Conservation (phyloP, 257 asterid genomes). For the Verbena officinalis region DNA sequence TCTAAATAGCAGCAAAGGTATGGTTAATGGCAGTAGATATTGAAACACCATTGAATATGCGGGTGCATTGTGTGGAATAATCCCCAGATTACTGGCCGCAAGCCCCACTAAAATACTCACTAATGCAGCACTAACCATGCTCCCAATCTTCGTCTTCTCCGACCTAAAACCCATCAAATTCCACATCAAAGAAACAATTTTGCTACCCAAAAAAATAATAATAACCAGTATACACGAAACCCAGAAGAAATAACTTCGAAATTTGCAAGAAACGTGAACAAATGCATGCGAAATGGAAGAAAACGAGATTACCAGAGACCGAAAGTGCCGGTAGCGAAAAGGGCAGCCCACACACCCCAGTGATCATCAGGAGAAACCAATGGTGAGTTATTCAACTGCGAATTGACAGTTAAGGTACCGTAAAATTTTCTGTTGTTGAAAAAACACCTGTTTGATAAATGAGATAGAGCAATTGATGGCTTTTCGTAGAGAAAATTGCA, state of each 20-base stretch:
- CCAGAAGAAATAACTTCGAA: neutral
- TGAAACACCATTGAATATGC: constrained; percentile 65
- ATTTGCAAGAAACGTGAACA: neutral
- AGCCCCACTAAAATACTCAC: constrained; percentile 75
- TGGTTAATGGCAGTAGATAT: constrained; percentile 74
- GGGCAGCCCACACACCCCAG: constrained; percentile 87
- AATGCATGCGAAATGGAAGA: neutral
- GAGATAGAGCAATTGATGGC: constrained; percentile 15
- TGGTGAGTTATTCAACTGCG: constrained; percentile 41
- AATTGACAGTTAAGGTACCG: constrained; percentile 29
- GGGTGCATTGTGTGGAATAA: constrained; percentile 73
- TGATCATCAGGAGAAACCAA: constrained; percentile 69
- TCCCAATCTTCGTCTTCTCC: constrained; percentile 84
- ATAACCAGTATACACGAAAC: neutral
- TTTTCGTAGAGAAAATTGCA: constrained; percentile 21
- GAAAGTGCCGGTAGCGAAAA: constrained; percentile 61
- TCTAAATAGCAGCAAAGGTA: constrained; percentile 75
- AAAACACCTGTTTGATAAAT: constrained; percentile 19
- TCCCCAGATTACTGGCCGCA: constrained; percentile 81
- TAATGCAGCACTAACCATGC: constrained; percentile 84
- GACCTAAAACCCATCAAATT: constrained; percentile 51
- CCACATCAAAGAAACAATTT: constrained; percentile 25
- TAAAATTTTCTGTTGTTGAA: neutral
- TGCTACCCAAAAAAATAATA: neutral
- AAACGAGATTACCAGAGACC: constrained; percentile 68